Base-by-base conservation (phyloP, 2,329 filamentous ascomycete genomes). In the Orbilia brochopaga region DNA sequence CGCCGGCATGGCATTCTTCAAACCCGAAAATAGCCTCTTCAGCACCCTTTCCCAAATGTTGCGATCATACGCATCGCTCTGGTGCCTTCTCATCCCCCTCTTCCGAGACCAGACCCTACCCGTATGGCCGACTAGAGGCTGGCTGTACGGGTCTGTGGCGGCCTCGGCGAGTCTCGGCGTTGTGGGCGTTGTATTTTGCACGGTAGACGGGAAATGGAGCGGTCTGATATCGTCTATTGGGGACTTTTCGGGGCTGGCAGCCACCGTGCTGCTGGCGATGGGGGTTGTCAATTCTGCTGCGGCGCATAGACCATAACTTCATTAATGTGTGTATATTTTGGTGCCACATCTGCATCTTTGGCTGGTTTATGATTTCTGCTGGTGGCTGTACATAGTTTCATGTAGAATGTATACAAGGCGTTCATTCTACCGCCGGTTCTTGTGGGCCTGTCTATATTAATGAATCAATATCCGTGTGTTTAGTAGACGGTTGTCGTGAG, bases 161-260 rank as follows among this genome's bases (percentile, higher is more conserved):
- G 8, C 23, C 7, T n/a, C 54, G 21, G 37, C 52, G 2, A 13
- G 11, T 42, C 24, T 30, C 17, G 40, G 37, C 21, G 35, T 46
- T 37, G 17, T 57, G 17, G n/a, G 32, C 27, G 54, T 57, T 37
- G 54, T 44, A 57, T 40, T 51, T 60, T 60, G 56, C 35, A 13
- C 37, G 30, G 2, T 37, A 21, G 19, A 60, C 27, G 42, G 23
- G 4, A 32, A 19, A 3, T 60, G 56, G 56, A 46, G 54, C 37
- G 37, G 13, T 4, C 15, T 57, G 35, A 27, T 44, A 24, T 17
- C 56, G 2, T 37, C 24, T 4, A 8, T 60, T 30, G 44, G 24
- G 7, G 56, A 60, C 17, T 60, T 60, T 27, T 44, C 23, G n/a
- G 56, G 44, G 2, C 17, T 52, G 3, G 42, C 27, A n/a, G 56